Evolutionary conservation across 108 stramenopile species (phyloP).

Genomic region (Skeletonema costatum): DNA sequence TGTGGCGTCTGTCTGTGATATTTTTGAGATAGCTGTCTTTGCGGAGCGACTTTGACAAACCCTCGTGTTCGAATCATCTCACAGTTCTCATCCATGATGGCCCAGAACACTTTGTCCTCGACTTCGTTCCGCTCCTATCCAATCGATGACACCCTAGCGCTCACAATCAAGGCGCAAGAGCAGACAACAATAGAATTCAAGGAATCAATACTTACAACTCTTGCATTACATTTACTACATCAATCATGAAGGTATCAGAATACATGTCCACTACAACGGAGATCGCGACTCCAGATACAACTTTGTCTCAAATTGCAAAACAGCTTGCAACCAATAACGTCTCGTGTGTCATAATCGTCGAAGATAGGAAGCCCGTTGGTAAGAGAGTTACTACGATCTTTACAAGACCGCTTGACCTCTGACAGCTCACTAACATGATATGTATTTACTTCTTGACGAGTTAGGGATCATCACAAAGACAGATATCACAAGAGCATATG

Average conservation of each 20-base stretch:
- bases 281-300: constrained; percentile 1
- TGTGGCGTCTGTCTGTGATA: too few species aligned
- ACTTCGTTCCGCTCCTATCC: too few species aligned
- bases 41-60: too few species aligned
- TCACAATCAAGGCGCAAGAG: neutral
- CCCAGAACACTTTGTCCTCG: too few species aligned
- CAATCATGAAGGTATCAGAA: neutral
- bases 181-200: neutral
- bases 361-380: neutral
- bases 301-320: neutral
- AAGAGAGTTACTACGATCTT: neutral
- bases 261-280: constrained; percentile 3
- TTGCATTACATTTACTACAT: neutral
- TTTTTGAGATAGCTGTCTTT: too few species aligned
- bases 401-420: neutral
- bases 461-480: constrained; percentile 54
- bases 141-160: too few species aligned
- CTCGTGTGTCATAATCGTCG: constrained; percentile 2
- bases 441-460: neutral
- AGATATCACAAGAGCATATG: constrained; percentile 46
- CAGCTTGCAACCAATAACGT: constrained; percentile 4
- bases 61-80: too few species aligned
- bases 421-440: neutral
- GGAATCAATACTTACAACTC: too few species aligned
- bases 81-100: too few species aligned